Evolutionary conservation across 306 rosid genomes (phyloP).

Genomic region (Quercus variabilis): DNA sequence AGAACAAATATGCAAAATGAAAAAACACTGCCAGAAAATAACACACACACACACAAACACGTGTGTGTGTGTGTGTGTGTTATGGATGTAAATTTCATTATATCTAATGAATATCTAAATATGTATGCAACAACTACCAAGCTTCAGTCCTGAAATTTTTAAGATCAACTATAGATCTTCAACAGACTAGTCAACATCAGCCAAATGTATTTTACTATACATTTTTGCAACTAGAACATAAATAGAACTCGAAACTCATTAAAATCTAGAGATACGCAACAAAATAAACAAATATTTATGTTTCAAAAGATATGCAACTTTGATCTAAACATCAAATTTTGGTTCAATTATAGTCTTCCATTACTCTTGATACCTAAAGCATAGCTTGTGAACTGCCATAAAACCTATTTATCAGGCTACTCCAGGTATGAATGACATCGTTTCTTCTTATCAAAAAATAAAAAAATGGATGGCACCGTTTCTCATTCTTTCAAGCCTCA

Average conservation of each 20-base stretch:
- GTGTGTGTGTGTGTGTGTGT: neutral
- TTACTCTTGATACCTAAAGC: neutral
- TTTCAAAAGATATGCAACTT: neutral
- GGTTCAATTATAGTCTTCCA: neutral
- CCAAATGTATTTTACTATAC: neutral
- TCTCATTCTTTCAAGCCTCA: neutral
- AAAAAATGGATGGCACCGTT: neutral
- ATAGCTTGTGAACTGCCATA: neutral
- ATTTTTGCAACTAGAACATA: neutral
- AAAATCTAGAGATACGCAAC: neutral
- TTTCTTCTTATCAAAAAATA: neutral
- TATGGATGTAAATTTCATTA: neutral
- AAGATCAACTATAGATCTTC: no score
- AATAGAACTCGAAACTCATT: neutral
- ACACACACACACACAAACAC: neutral
- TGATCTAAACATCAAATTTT: neutral
- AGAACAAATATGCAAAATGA: neutral
- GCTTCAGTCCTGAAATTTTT: no score
- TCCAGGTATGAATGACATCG: neutral
- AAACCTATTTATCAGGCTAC: neutral
- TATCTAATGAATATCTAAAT: neutral
- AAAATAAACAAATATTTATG: neutral
- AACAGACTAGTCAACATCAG: no score
- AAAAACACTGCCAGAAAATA: neutral
- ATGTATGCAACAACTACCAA: neutral